Base-by-base conservation (phyloP, 768 basidiomycete genomes). In the Tricholomella constricta region DNA sequence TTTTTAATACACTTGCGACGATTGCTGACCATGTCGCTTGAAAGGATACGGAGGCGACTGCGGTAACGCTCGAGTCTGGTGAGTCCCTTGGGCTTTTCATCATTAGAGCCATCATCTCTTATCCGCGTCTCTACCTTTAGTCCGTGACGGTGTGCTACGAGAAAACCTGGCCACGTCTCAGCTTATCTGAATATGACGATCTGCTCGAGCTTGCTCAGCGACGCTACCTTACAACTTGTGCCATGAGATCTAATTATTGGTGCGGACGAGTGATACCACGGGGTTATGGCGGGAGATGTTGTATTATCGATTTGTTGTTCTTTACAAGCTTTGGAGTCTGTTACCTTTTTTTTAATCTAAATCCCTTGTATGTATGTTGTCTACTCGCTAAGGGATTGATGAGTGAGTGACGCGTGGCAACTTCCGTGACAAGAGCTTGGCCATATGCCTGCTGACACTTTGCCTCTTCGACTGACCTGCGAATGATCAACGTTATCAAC, bases 31-130 rank as follows among this genome's bases (percentile, higher is more conserved):
- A 1, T 41, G 46, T 29, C 48, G 22, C 31, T 27, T 15, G 40
- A 34, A 10, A 86, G 85, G 84, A 88, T 61, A 87, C 84, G 8
- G 75, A 73, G 55, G 80, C 81, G 17, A 88, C 85, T 17, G 81
- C 77, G 1, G 77, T 76, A 50, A 86, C 84, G 1, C 65, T 88
- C 2, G 74, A 81, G 60, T 80, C 79, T 42, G 81, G 81, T 82
- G 54, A 29, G 11, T 34, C 37, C 49, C 50, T 12, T 17, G 5
- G 41, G 25, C 6, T 17, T 45, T 48, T 29, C 10, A 23, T n/a
- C 3, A 19, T 31, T 44, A n/a, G 34, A 48, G 37, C 54, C n/a
- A 29, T 38, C 12, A 48, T 14, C 29, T 38, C 47, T 44, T n/a
- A 34, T 40, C 2, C 29, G 47, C 44, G 38, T 12, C n/a, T 25